Base-by-base conservation (phyloP, 768 basidiomycete species). In the Phylloporus sp. region DNA sequence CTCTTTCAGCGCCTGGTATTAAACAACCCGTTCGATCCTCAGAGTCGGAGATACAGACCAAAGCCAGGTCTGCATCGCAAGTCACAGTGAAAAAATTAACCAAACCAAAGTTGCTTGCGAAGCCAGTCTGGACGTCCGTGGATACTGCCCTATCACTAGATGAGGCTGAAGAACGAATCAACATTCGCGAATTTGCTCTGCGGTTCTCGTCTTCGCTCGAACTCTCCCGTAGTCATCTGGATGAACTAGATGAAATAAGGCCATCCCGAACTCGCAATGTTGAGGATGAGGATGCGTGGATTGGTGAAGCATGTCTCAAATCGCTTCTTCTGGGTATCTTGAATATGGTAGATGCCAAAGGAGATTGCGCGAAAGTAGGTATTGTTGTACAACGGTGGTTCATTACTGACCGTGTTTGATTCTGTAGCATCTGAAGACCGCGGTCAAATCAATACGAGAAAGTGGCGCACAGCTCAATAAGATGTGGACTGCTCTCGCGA, bases 171-270 rank as follows among this genome's bases (percentile, higher is more conserved):
- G 74, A 77, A 24, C 82, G 88, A 10, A 78, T 91, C 42, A 72
- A 80, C 57, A 84, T 91, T 38, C 81, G 89, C 50, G 89, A 91
- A 67, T 92, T 90, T 63, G 62, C 80, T 11, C 62, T 86, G 42
- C 77, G 89, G 29, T 91, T 91, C 56, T 72, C 74, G 2, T 70
- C 73, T 26, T 49, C 80, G 15, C 65, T 84, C 57, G 79, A 81
- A 70, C 59, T 69, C 22, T 77, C 36, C 63, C 80, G 43, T 74
- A 76, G 67, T 3, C 77, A 82, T 49, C 63, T 85, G 5, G 80
- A 85, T 41, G 85, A 89, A 52, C 68, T 91, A 8, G 87, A 88
- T 26, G 74, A 76, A 46, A 72, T 85, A 43, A 72, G 67, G 35
- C 73, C 56, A 22, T 58, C 54, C 13, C 64, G 67, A 28, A 49